Percentiles rank a stretch among this genome's conserved stretches.
Evolutionary conservation across 495 filamentous ascomycete genomes (phyloP).

Genomic region (Sphaerosporella brunnea): DNA sequence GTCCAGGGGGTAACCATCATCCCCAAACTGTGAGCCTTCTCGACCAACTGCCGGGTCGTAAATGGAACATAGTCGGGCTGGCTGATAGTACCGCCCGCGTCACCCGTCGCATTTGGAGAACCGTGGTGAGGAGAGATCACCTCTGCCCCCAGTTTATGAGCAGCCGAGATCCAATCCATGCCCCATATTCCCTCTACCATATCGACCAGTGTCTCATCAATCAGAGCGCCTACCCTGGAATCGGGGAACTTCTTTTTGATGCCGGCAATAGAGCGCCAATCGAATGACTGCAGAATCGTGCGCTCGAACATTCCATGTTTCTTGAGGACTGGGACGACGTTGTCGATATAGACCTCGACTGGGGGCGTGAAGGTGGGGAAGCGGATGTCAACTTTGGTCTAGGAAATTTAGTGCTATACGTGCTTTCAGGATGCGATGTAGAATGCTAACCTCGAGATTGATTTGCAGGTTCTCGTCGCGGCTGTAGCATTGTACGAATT

Average conservation of each 20-base stretch:
- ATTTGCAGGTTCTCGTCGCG: constrained; percentile 3
- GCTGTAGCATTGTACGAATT: constrained; percentile 9
- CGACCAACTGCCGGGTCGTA: constrained; percentile 7
- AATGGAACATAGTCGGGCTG: constrained; percentile 3
- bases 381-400: constrained; percentile 8
- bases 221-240: background rate
- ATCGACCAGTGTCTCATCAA: constrained; percentile 4
- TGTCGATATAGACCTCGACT: constrained; percentile 2
- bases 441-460: constrained; percentile 10
- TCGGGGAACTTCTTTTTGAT: constrained; percentile 5
- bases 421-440: no score
- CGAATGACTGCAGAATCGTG: constrained; percentile 7
- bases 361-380: constrained; percentile 2
- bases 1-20: constrained; percentile 9
- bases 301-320: constrained; percentile 2
- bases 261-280: constrained; percentile 7
- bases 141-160: background rate
- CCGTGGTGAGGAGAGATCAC: constrained; percentile 7
- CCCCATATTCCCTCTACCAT: constrained; percentile 1
- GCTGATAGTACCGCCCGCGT: background rate
- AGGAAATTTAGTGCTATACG: background rate
- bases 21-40: constrained; percentile 5
- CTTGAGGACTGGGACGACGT: constrained; percentile 6
- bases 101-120: background rate
- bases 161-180: constrained; percentile 7